These are phyloP conservation scores for Phytophthora litchii DNA, from an alignment of 352 stramenopile species.

Conservation along the genomic window DNA sequence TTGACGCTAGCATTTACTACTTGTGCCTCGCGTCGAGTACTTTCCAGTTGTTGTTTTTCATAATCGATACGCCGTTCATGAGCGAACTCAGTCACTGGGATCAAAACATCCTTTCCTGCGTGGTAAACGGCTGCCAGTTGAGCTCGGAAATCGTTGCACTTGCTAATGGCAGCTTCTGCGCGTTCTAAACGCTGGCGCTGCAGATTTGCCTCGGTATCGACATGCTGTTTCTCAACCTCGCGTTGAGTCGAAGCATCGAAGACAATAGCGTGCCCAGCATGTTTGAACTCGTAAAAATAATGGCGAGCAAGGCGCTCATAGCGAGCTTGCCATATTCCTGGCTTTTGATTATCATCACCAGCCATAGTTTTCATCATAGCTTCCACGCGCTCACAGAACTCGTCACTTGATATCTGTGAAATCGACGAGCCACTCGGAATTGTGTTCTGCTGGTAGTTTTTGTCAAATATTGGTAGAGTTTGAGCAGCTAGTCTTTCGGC, in stretches of 20 bases:
- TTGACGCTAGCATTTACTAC: slow-evolving; percentile 22
- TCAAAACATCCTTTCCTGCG: slow-evolving; percentile 17
- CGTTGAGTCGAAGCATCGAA: slow-evolving; percentile 33
- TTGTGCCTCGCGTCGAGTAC: slow-evolving; percentile 27
- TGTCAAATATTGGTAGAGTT: background rate
- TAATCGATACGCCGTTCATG: slow-evolving; percentile 20
- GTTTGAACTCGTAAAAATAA: slow-evolving; percentile 81
- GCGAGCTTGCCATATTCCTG: slow-evolving; percentile 47
- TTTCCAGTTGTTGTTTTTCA: slow-evolving; percentile 22
- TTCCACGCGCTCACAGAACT: slow-evolving; percentile 52
- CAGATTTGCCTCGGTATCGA: slow-evolving; percentile 21
- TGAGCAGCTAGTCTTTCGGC: background rate
- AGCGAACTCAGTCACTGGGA: slow-evolving; percentile 2
- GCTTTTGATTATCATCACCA: slow-evolving; percentile 1
- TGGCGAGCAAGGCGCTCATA: slow-evolving; percentile 61
- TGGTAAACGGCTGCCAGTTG: slow-evolving; percentile 38
- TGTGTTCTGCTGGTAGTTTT: background rate
- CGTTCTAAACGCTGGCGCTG: slow-evolving; percentile 36
- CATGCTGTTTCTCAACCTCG: slow-evolving; percentile 9
- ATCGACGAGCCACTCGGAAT: background rate
- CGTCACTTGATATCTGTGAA: slow-evolving; percentile 32
- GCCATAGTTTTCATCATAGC: slow-evolving; percentile 21
- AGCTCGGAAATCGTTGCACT: slow-evolving; percentile 45
- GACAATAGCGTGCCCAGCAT: slow-evolving; percentile 52
- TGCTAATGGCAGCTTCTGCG: slow-evolving; percentile 38